Base-by-base conservation (phyloP, 495 filamentous ascomycete genomes). In the Penicillium fimorum region DNA sequence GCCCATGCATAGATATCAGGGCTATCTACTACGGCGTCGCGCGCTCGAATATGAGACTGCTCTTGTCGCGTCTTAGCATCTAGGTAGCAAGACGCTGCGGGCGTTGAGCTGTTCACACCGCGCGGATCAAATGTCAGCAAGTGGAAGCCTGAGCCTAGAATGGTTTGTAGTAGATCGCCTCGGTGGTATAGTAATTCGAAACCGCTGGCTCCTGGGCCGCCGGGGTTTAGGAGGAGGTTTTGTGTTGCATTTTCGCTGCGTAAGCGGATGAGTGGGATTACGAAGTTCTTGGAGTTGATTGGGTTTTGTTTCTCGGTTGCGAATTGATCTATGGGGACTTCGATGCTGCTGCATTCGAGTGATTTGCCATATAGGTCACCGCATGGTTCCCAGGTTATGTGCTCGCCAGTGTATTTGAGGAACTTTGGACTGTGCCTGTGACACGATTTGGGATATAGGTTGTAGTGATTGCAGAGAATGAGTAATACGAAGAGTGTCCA, bases 281-380 rank as follows among this genome's bases (percentile, higher is more conserved):
- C 68, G 58, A 78, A 78, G 25, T 57, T 62, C 58, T 66, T 71
- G 49, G 2, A 58, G 52, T 45, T 70, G 68, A 10, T 12, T 18
- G 38, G 27, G 27, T 30, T 12, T 30, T 13, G 15, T 27, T 30
- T 43, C 20, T 4, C n/a, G 37, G 55, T 62, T 44, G 20, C 68
- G 66, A 78, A 78, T 27, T 80, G 75, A 51, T 80, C 72, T 59
- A 79, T 70, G 13, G 75, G 74, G 20, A 78, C 76, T 25, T 59
- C 13, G n/a, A 60, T 56, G 9, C 35, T 63, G 25, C 52, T 53
- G 37, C 60, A 63, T 38, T 72, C 63, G 20, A 78, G 59, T 15
- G 60, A 58, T 33, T 50, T 70, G 27, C 62, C 63, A 15, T 57
- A 52, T 7, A 73, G 40, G 32, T 55, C 57, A 18, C 72, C 75